Percentiles rank a stretch among this genome's conserved stretches.
These are phyloP conservation scores for Fusarium nanum DNA, from an alignment of 2,329 filamentous ascomycete species.

Conservation along the genomic window DNA sequence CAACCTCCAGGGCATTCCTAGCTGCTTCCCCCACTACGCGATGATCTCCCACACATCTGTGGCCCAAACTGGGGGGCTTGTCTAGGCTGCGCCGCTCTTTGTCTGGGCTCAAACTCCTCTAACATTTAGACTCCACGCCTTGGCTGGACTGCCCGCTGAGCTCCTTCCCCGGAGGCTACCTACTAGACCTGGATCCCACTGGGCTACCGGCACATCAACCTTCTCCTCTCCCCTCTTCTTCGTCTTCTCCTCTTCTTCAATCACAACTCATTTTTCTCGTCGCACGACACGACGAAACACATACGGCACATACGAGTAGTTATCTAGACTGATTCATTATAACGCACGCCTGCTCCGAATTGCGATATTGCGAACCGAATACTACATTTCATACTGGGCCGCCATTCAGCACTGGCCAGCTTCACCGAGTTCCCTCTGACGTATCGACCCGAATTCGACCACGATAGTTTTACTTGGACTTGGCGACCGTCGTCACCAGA, in stretches of 20 bases:
- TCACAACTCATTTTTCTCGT: slow-evolving; percentile 28
- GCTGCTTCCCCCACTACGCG: slow-evolving; percentile 19
- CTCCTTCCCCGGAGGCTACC: slow-evolving; percentile 31
- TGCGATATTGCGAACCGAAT: slow-evolving; percentile 14
- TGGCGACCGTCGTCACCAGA: not conserved
- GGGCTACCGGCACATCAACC: slow-evolving; percentile 27
- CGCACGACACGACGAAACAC: slow-evolving; percentile 21
- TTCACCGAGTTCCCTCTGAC: slow-evolving; percentile 38
- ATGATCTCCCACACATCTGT: slow-evolving; percentile 26
- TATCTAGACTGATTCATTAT: not conserved
- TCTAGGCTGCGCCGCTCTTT: slow-evolving; percentile 22
- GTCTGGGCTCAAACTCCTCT: slow-evolving; percentile 27
- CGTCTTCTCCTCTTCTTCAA: slow-evolving; percentile 10
- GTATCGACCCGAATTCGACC: slow-evolving; percentile 25
- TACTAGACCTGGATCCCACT: slow-evolving; percentile 22
- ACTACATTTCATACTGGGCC: slow-evolving; percentile 8
- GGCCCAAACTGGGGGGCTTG: slow-evolving; percentile 18
- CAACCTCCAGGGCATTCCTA: slow-evolving; percentile 13
- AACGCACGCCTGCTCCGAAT: not conserved
- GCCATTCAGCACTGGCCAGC: slow-evolving; percentile 20
- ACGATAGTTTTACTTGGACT: slow-evolving; percentile 19
- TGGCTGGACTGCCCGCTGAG: not conserved
- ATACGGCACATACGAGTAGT: slow-evolving; percentile 9
- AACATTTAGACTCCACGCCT: slow-evolving; percentile 36
- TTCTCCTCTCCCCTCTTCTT: slow-evolving; percentile 38